phyloP scores from a whole-genome alignment of 2,329 filamentous ascomycete genomes.

The Penicillium paneum region DNA sequence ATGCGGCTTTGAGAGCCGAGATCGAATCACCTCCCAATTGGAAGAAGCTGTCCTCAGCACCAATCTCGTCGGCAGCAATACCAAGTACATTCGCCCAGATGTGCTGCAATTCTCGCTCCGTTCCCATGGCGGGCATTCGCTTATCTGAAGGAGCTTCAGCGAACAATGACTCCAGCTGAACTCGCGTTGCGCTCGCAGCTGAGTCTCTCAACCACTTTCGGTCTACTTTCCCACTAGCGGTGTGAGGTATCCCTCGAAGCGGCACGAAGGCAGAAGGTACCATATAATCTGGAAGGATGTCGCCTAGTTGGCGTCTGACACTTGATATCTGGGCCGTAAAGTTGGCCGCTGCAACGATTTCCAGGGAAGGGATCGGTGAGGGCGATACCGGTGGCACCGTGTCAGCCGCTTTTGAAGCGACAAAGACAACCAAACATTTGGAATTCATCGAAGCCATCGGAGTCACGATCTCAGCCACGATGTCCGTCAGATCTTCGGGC shows the following conservation, averaged over 20 bases:
- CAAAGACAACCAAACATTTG: conserved; percentile 5
- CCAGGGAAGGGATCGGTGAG: background rate
- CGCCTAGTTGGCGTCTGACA: background rate
- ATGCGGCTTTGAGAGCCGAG: conserved; percentile 4
- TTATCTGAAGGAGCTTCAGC: background rate
- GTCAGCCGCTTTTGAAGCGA: background rate
- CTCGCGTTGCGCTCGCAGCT: background rate
- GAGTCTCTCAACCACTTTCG: conserved; percentile 5
- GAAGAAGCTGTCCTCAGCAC: conserved; percentile 13
- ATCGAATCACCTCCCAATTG: conserved; percentile 11
- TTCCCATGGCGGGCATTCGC: background rate
- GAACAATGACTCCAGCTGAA: conserved; percentile 2
- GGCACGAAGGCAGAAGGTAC: conserved; percentile 5
- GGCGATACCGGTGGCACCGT: background rate
- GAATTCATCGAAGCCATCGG: background rate
- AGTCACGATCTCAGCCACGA: background rate
- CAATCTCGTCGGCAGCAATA: background rate
- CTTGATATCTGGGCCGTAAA: background rate
- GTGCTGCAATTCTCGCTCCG: conserved; percentile 2
- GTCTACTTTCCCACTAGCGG: conserved; percentile 9
- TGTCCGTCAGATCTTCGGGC: background rate
- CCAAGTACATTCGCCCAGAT: conserved; percentile 6
- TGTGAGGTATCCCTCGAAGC: conserved; percentile 2
- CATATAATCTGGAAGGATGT: conserved; percentile 13
- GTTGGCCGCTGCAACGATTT: background rate